Evolutionary conservation across 2,329 filamentous ascomycete genomes (phyloP).

Genomic region (Trichoderma guizhouense): DNA sequence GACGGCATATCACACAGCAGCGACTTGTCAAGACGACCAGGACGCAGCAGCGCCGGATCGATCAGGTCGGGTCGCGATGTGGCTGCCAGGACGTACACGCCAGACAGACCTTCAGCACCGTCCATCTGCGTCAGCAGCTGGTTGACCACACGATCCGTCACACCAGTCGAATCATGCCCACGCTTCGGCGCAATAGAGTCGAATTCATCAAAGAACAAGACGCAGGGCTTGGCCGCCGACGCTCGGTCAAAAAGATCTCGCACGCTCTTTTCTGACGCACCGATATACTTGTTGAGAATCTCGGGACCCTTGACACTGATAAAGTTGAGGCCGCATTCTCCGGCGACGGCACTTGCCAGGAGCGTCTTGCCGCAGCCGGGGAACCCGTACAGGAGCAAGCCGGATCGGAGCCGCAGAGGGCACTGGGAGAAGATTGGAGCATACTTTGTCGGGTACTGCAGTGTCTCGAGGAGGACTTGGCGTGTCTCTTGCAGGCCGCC

Average conservation of each 20-base stretch:
- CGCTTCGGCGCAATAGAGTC: slow-evolving; percentile 96
- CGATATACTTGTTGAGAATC: slow-evolving; percentile 98
- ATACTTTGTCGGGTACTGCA: slow-evolving; percentile 97
- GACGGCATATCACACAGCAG: slow-evolving; percentile 86
- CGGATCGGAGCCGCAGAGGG: slow-evolving; percentile 88
- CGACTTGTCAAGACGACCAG: slow-evolving; percentile 89
- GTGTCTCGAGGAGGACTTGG: slow-evolving; percentile 86
- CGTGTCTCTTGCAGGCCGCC: slow-evolving; percentile 84
- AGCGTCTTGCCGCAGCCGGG: slow-evolving; percentile 96
- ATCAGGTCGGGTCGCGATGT: slow-evolving; percentile 93
- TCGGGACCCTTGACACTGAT: slow-evolving; percentile 98
- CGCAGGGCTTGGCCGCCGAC: slow-evolving; percentile 83
- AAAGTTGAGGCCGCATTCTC: slow-evolving; percentile 96
- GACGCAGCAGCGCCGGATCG: slow-evolving; percentile 86
- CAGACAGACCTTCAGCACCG: slow-evolving; percentile 88
- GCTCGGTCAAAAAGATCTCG: slow-evolving; percentile 93
- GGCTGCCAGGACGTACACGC: slow-evolving; percentile 93
- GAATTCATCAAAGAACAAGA: slow-evolving; percentile 98
- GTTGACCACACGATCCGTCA: slow-evolving; percentile 98
- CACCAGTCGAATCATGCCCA: slow-evolving; percentile 93
- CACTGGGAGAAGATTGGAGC: slow-evolving; percentile 97
- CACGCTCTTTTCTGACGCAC: slow-evolving; percentile 93
- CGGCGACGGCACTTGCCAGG: slow-evolving; percentile 92
- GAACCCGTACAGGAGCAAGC: slow-evolving; percentile 88
- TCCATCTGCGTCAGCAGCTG: slow-evolving; percentile 99